Conservation (phyloP, 805 yeast genomes). For the Teunomyces pallodes region DNA sequence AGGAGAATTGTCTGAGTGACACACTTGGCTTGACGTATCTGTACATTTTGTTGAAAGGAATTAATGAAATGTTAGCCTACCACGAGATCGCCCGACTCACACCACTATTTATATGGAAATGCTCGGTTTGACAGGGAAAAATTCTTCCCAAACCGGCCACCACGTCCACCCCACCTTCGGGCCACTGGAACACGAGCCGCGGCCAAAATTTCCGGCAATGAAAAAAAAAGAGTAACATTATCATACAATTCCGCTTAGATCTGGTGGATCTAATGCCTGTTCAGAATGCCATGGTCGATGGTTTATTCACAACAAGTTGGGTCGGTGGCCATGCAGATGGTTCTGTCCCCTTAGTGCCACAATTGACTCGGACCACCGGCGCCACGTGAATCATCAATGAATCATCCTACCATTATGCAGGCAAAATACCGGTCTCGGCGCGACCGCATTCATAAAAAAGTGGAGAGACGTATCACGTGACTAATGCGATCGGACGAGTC, state of each 20-base stretch:
- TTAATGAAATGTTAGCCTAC: no score
- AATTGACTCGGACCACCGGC: not conserved
- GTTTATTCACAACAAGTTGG: not conserved
- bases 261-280: not conserved
- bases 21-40: conserved; percentile 7
- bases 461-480: not conserved
- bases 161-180: conserved; percentile 4
- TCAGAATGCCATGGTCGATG: not conserved
- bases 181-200: conserved; percentile 3
- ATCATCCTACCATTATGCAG: conserved; percentile 1
- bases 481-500: not conserved
- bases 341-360: no score
- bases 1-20: conserved; percentile 7
- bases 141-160: conserved; percentile 2
- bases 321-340: not conserved
- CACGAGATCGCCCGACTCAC: not conserved
- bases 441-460: not conserved
- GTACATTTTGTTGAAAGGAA: conserved; percentile 3
- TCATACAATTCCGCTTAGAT: no score
- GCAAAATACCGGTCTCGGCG: not conserved
- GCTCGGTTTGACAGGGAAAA: conserved; percentile 4
- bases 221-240: no score
- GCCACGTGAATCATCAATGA: conserved; percentile 1
- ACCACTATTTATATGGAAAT: conserved; percentile 2
- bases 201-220: not conserved